Conservation (phyloP, 495 filamentous ascomycete species). For the Trichoderma erinaceum region DNA sequence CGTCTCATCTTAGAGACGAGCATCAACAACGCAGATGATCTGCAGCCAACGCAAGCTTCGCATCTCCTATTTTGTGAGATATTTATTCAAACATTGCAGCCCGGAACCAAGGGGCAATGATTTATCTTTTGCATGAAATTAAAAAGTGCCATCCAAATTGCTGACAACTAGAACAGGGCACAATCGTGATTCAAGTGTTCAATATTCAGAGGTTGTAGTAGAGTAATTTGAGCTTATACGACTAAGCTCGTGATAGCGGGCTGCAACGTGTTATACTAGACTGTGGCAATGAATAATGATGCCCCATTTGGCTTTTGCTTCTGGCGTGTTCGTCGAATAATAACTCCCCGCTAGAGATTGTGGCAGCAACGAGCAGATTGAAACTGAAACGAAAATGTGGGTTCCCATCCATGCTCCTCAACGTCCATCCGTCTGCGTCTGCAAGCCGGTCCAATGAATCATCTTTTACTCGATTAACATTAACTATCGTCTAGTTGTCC, state of each 20-base stretch:
- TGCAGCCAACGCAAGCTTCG: not conserved
- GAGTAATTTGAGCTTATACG: not conserved
- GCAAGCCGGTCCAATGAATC: not conserved
- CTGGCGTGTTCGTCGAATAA: not conserved
- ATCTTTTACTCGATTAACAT: not conserved
- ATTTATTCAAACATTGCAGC: too few relatives aligned
- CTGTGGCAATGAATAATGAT: too few relatives aligned
- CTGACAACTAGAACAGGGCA: too few relatives aligned
- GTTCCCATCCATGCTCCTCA: not conserved
- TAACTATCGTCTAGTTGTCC: not conserved
- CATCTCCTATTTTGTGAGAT: too few relatives aligned
- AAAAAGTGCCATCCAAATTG: too few relatives aligned
- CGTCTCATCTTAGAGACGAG: not conserved
- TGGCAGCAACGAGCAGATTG: too few relatives aligned
- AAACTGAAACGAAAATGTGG: not conserved
- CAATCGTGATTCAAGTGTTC: not conserved
- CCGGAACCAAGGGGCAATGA: too few relatives aligned
- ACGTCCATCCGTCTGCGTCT: too few relatives aligned
- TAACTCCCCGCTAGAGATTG: not conserved
- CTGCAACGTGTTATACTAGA: not conserved
- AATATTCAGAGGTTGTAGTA: not conserved
- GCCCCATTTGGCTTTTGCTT: too few relatives aligned
- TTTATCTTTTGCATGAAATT: too few relatives aligned
- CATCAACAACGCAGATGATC: not conserved
- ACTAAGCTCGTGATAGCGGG: not conserved